phyloP scores from a whole-genome alignment of 2,329 filamentous ascomycete genomes.

The Claviceps humidiphila region DNA sequence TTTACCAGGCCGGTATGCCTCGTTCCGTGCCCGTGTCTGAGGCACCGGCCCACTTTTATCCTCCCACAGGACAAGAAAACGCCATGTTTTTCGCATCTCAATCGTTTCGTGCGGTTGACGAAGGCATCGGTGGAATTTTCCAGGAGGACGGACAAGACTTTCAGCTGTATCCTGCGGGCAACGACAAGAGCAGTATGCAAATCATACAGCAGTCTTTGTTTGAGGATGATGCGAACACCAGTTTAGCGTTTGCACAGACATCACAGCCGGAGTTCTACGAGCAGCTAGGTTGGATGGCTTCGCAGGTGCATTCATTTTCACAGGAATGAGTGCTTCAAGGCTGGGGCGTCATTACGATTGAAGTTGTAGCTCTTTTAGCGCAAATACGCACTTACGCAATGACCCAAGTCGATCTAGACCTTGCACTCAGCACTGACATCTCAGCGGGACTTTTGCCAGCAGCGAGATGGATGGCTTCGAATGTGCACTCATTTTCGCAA shows the following conservation, averaged over 20 bases:
- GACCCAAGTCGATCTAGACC: too few relatives aligned
- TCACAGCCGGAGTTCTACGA: conserved; percentile 38
- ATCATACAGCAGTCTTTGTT: conserved; percentile 37
- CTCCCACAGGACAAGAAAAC: conserved; percentile 54
- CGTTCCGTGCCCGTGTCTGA: conserved; percentile 11
- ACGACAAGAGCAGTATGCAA: conserved; percentile 26
- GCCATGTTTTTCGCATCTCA: conserved; percentile 56
- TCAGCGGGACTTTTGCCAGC: too few relatives aligned
- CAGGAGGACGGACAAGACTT: conserved; percentile 46
- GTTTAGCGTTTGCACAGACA: conserved; percentile 37
- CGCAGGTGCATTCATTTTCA: conserved; percentile 7
- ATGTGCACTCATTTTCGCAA: too few relatives aligned
- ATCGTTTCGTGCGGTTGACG: conserved; percentile 48
- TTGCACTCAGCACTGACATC: too few relatives aligned
- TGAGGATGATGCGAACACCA: conserved; percentile 35
- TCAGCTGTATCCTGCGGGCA: conserved; percentile 39
- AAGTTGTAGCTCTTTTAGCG: too few relatives aligned
- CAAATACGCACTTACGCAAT: too few relatives aligned
- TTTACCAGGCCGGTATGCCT: conserved; percentile 15
- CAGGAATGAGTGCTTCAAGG: neutral
- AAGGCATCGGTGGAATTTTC: conserved; percentile 46
- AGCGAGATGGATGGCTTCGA: too few relatives aligned
- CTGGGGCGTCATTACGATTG: too few relatives aligned
- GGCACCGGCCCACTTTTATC: conserved; percentile 46
- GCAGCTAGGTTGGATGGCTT: conserved; percentile 28